Base-by-base conservation (phyloP, 495 filamentous ascomycete species). In the Cercophora samala region DNA sequence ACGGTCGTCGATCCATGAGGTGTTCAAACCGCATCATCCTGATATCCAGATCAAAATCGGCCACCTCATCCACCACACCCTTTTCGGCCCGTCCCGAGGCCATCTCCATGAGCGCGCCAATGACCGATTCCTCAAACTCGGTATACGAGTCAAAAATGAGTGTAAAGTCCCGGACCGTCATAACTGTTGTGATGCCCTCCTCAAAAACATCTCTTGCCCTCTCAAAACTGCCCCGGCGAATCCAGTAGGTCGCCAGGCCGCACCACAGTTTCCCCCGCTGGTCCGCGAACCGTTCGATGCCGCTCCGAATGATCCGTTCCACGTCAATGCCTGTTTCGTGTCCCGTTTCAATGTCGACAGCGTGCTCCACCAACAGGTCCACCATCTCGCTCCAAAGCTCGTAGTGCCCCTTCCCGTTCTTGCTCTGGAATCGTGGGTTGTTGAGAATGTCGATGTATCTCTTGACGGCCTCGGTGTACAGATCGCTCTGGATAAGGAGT, bases 141-240 rank as follows among this genome's bases (percentile, higher is more conserved):
- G 89, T 87, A 73, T 99, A 99, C 0, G 93, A 90, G 75, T 99
- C 96, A 70, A 99, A 99, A 23, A 98, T 88, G 56, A 97, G 85
- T 0, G 94, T 96, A 72, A 99, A 99, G 79, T 99, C 96, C 62
- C 96, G 87, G n/a, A 98, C 93, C 4, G 96, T 99, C 94, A 97
- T 97, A 65, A 97, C 96, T 1, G 95, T 98, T 26, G 91, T 97
- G 68, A 98, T 92, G 58, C 93, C 96, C 79, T 98, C 93, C 78
- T 99, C 96, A 70, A 97, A 97, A 22, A 96, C 84, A 78, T 99
- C 95, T 69, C 95, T 82, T 0, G 95, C 93, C 22, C 81, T 76
- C 76, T 99, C 96, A 73, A 97, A 97, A 69, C 91, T 91, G 32
- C 93, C 93, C 72, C 87, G 90, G 18, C 90, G 93, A 74, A 94